Base-by-base conservation (phyloP, 1,139 yeast genomes). In the Meyerozyma sp. region DNA sequence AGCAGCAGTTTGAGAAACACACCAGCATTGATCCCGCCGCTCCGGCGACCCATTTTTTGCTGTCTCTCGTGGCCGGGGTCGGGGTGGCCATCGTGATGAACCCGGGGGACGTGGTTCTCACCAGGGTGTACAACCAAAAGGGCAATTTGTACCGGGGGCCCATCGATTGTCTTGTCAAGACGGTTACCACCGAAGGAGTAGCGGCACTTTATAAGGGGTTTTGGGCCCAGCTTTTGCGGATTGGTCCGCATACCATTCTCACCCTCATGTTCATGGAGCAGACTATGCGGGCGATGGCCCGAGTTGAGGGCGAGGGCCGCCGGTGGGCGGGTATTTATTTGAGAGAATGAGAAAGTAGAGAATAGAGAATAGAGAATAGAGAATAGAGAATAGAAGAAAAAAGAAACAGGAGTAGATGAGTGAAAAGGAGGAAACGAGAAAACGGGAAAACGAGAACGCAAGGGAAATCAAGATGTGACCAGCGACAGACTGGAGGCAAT, bases 21-120 rank as follows among this genome's bases (percentile, higher is more conserved):
- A 63, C 81, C 48, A 36, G 46, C 30, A 67, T 80, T 41, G 67
- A 77, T 44, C 69, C 73, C 8, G 83, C 84, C 44, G 86, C 95
- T 3, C 77, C 94, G 5, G 69, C 75, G 2, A 70, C 86, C 50
- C 96, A 90, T 62, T 74, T 93, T 51, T 54, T 77, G 11, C 81
- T 97, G 1, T 82, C 94, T 32, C 80, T 94, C 1, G 70, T 77
- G 51, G 84, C 96, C 7, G 98, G 98, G 39, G 65, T 90, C 41
- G 97, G 96, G 51, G 98, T 93, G 27, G 93, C 95, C 43, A 73
- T 91, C 30, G 96, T 88, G 34, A 91, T 94, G 97, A 91, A 90
- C 62, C 98, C 98, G 14, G 89, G 96, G 82, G 98, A 93, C 63
- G 98, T 93, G 43, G 79, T 93, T 44, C 73, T 93, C 66, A 93